Conservation (phyloP, 2,329 filamentous ascomycete genomes). For the Cryphonectria naterciae region DNA sequence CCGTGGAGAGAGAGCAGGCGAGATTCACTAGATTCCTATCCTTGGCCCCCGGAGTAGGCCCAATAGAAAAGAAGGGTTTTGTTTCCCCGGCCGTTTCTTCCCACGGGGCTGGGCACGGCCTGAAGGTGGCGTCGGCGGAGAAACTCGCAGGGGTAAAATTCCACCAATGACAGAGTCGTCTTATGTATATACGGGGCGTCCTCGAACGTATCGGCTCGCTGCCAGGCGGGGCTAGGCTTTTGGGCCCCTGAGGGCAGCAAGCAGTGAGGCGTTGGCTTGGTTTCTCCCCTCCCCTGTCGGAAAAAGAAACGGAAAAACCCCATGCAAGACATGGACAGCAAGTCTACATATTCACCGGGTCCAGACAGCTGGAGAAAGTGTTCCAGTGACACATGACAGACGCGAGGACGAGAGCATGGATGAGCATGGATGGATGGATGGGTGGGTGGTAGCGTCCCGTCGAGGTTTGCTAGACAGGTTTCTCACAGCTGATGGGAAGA, state of each 20-base stretch:
- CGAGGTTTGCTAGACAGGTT: not conserved
- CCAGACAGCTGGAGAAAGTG: not conserved
- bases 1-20: not conserved
- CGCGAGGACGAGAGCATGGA: not conserved
- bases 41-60: not conserved
- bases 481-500: not conserved
- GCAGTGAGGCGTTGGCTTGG: not conserved
- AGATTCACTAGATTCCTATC: conserved; percentile 1
- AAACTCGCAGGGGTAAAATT: conserved; percentile 9
- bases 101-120: not conserved
- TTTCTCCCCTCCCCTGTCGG: not conserved
- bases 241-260: not conserved
- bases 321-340: not conserved
- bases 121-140: conserved; percentile 21
- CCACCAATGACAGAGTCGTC: conserved; percentile 22
- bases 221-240: conserved; percentile 2
- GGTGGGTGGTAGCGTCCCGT: not conserved
- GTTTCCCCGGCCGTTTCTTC: conserved; percentile 6
- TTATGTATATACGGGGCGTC: not conserved
- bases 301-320: not conserved
- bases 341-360: not conserved
- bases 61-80: not conserved
- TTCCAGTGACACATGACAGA: conserved; percentile 9
- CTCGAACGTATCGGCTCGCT: conserved; percentile 1
- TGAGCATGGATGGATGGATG: not conserved